A percentile compares a stretch with the other conserved stretches of the same genome.
Evolutionary conservation across 2,329 filamentous ascomycete species (phyloP).

Genomic region (Zalaria sp.): DNA sequence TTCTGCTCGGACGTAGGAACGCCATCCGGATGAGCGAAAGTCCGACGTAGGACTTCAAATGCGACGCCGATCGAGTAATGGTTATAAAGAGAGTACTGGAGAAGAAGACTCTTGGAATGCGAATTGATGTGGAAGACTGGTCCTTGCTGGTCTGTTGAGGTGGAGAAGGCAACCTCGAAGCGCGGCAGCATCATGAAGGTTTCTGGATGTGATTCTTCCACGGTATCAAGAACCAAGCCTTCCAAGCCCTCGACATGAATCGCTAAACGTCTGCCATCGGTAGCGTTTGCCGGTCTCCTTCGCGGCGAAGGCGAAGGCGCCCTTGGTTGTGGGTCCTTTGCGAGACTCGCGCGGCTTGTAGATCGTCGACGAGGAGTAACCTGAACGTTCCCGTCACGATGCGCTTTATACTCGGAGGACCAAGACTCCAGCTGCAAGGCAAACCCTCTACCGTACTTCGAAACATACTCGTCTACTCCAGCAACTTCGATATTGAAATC

Average conservation of each 20-base stretch:
- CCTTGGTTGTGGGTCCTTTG: conserved; percentile 1
- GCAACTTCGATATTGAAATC: conserved; percentile 87
- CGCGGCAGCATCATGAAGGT: conserved; percentile 76
- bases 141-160: conserved; percentile 72
- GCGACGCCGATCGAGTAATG: conserved; percentile 85
- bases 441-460: conserved; percentile 65
- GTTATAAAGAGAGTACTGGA: conserved; percentile 86
- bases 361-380: conserved; percentile 50
- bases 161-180: conserved; percentile 76
- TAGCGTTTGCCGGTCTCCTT: conserved; percentile 21
- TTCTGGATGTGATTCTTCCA: conserved; percentile 71
- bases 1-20: conserved; percentile 1
- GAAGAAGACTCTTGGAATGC: conserved; percentile 59
- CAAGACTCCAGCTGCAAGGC: conserved; percentile 79
- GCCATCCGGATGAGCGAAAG: conserved; percentile 17
- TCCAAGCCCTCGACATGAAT: conserved; percentile 75
- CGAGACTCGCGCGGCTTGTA: conserved; percentile 51
- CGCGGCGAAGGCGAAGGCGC: conserved; percentile 21
- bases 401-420: conserved; percentile 77
- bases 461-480: conserved; percentile 73
- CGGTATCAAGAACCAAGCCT: conserved; percentile 77
- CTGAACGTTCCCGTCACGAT: conserved; percentile 47
- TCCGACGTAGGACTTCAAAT: conserved; percentile 48
- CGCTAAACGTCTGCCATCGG: conserved; percentile 70
- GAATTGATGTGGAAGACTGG: conserved; percentile 80